Evolutionary conservation across 108 stramenopile genomes (phyloP), one percentile per base, ranked within the genome.

Genomic region (Pseudonitzschia multistriata): DNA sequence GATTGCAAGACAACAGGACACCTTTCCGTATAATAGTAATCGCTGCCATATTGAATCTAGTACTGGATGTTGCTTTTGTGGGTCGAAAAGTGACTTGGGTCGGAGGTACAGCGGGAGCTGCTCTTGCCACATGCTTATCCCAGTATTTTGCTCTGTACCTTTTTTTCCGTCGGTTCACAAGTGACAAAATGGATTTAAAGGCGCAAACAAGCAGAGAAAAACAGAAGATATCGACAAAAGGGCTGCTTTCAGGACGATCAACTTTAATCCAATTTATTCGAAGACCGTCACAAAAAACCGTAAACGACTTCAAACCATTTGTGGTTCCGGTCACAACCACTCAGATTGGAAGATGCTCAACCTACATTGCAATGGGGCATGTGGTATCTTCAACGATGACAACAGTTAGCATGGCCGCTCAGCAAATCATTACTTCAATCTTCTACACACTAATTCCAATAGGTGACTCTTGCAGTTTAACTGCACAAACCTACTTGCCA

Each of bases 101-200:
- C 33, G 84, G 84, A 13, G 89, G 89, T 17, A 78, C 84, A 8
- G 82, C 85, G 2, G 89, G 89, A 17, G 89, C 89, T n/a, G 86
- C 89, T 31, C 87, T 86, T 84, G 89, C 89, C 3, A 90, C 89
- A 3, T 72, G 78, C 22, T 81, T 84, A 30, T 80, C 81, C 24
- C 89, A 87, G 60, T 90, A 76, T 73, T 81, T 81, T 29, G 85
- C 89, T 2, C 53, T 87, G 27, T 33, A 53, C 28, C 64, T 55
- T 4, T 55, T 55, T 25, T 55, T 55, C 54, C 29, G 29, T 30
- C 22, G 29, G 27, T 55, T 55, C 27, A 55, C 54, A 30, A 30
- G 29, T 48, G 14, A 14, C 6, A 55, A 28, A 55, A 17, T 5
- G 5, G 10, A 5, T 30, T 55, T 55, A 4, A 25, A 22, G 21